Evolutionary conservation across 257 asterid genomes (phyloP), one percentile per base, ranked within the genome.

Genomic region (Prunella vulgaris): DNA sequence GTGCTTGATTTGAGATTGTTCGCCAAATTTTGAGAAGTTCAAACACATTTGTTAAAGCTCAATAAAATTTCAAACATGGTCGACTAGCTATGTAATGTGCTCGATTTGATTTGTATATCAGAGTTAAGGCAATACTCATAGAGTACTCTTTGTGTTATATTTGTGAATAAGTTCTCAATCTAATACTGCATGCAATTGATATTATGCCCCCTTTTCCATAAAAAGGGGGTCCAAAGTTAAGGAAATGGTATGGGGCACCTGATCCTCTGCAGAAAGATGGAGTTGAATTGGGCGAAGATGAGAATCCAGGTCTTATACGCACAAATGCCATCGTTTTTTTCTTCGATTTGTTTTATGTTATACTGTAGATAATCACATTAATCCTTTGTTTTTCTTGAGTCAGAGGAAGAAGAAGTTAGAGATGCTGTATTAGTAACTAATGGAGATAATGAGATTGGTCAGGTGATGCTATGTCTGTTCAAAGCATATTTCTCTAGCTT

Each of bases 241-340:
- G 98, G 86, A 93, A 87, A 80, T 93, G 98, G 98, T 93, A 93
- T 49, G 98, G 97, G 66, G 98, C 98, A 72, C 87, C 98, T 13
- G 95, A 93, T 81, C 77, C 76, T 78, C 69, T 82, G 64, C 76
- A 86, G 33, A 79, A 82, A 77, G 92, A 82, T 73, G 95, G 78
- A 77, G 76, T 84, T 53, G 73, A 70, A 52, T 12, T 33, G 58
- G 77, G 80, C 58, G 90, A 79, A 72, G 88, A 87, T 44, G 88
- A 75, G 74, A 53, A 82, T 69, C 60, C 83, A 78, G 98, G 98
- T 93, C 52, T 71, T 49, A 35, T 21, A 46, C 22, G 2, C n/a
- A 37, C 15, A 53, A 24, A 66, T 60, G 46, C 18, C 1, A 0
- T 72, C 6, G 3, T 24, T 10, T 8, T 10, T 37, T 64, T 42